Percentiles rank a stretch among this genome's conserved stretches.
These are phyloP conservation scores for Tricholoma hemisulphureum DNA, from an alignment of 768 basidiomycete species.

Conservation along the genomic window DNA sequence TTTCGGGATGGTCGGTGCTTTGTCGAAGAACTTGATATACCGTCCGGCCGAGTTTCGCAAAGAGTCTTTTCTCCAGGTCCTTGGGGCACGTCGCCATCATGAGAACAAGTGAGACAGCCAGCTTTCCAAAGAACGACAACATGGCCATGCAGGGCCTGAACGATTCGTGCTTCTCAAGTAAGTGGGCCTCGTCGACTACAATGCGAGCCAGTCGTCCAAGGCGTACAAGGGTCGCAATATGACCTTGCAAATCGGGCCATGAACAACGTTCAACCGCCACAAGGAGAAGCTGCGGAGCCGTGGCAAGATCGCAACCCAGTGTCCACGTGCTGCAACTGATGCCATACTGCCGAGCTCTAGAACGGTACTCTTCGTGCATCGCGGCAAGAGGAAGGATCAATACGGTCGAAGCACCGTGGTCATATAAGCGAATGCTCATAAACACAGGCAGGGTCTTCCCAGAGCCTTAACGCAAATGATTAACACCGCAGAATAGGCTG, in stretches of 20 bases:
- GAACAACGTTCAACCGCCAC: background rate
- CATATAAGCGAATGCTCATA: too few species aligned
- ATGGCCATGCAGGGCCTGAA: background rate
- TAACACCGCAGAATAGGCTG: too few species aligned
- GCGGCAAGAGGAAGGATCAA: background rate
- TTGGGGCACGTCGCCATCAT: background rate
- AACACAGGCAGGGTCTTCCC: too few species aligned
- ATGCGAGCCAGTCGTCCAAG: background rate
- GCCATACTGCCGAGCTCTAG: background rate
- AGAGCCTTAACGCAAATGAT: too few species aligned
- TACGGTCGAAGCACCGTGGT: background rate
- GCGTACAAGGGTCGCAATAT: background rate
- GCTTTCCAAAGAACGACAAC: background rate
- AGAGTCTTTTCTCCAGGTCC: background rate
- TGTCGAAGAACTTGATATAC: background rate
- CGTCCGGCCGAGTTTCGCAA: background rate
- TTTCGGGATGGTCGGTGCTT: background rate
- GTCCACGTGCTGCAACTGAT: background rate
- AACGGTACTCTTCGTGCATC: background rate
- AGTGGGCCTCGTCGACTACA: background rate
- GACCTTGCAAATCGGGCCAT: background rate
- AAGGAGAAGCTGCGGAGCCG: background rate
- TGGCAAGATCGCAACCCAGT: background rate
- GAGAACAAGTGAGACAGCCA: background rate
- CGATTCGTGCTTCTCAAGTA: background rate